Evolutionary conservation across 1,139 yeast genomes (phyloP), one percentile per base, ranked within the genome.

Genomic region (Sugiyamaella novakii): DNA sequence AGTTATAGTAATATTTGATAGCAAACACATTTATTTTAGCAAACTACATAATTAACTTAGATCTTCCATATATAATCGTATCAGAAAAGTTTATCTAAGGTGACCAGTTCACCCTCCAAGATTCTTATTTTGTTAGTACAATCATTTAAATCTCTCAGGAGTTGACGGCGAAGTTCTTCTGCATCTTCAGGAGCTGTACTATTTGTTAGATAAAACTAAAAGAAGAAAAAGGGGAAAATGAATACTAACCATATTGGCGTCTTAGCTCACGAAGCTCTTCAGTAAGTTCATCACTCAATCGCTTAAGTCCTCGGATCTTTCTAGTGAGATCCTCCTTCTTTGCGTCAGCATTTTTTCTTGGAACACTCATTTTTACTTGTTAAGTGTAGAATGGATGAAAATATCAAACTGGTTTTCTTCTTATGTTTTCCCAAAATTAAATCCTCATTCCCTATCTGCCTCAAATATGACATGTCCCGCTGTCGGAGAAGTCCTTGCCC

Each of bases 181-280:
- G 19, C 31, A 18, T 39, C 35, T n/a, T 30, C 35, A 19, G 43
- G 36, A 14, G 18, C 43, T 39, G 6, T 22, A 19, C 3, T 15
- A 34, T 11, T 33, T 4, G 36, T 33, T 34, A 34, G 38, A 14
- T 5, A 19, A 3, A 22, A 22, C 5, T 8, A 22, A 8, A 22
- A 8, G 8, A 6, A 6, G 25, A 22, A 6, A 6, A 6, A 22
- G 5, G 8, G 25, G 5, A 22, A 22, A 22, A 22, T 22, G 8
- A 6, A 22, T n/a, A 39, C 43, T 28, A 11, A 39, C 43, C 43
- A 14, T 39, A 34, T 3, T 15, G 27, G 5, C 27, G 43, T 28
- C 29, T 39, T 27, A 39, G 27, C n/a, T 31, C 43, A 4, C 14
- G 35, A 29, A 39, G 43, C 12, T 39, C 43, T 15, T 39, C 43